Conservation (phyloP, 2,329 filamentous ascomycete genomes). For the Cladobotryum mycophilum region DNA sequence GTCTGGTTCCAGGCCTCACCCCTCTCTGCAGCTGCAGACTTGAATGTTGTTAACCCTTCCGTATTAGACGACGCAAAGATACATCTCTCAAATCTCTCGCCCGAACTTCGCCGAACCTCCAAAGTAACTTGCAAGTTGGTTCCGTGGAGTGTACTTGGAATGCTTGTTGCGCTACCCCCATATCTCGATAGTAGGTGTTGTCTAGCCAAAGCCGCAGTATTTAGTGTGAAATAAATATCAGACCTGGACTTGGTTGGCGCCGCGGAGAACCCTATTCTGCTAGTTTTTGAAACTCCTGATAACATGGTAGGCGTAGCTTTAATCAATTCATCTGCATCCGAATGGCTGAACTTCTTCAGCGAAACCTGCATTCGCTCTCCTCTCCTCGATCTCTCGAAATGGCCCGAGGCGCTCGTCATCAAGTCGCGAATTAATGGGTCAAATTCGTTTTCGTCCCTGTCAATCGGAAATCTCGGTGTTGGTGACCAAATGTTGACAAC, state of each 20-base stretch:
- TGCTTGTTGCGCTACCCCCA: slow-evolving; percentile 67
- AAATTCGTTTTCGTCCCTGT: slow-evolving; percentile 60
- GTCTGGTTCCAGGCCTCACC: slow-evolving; percentile 86
- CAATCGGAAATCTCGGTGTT: slow-evolving; percentile 44
- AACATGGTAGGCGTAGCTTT: slow-evolving; percentile 83
- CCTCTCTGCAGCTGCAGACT: slow-evolving; percentile 72
- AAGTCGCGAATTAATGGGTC: slow-evolving; percentile 67
- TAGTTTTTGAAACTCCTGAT: slow-evolving; percentile 72
- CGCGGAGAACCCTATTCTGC: slow-evolving; percentile 88
- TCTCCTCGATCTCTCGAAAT: slow-evolving; percentile 65
- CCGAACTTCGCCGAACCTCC: slow-evolving; percentile 73
- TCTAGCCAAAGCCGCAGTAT: slow-evolving; percentile 69
- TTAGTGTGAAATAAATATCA: slow-evolving; percentile 89
- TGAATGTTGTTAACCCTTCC: slow-evolving; percentile 74
- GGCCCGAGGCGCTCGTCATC: slow-evolving; percentile 65
- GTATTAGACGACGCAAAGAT: slow-evolving; percentile 83
- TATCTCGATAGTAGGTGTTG: slow-evolving; percentile 65
- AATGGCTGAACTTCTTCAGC: slow-evolving; percentile 68
- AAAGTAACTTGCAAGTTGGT: slow-evolving; percentile 80
- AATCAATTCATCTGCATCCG: slow-evolving; percentile 74
- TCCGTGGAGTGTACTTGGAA: slow-evolving; percentile 55
- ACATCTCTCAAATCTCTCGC: slow-evolving; percentile 79
- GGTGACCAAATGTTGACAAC: slow-evolving; percentile 73
- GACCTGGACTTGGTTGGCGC: slow-evolving; percentile 82
- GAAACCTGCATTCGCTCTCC: slow-evolving; percentile 76